Conservation (phyloP, 305 asterid species). For the Fraxinus floribunda region DNA sequence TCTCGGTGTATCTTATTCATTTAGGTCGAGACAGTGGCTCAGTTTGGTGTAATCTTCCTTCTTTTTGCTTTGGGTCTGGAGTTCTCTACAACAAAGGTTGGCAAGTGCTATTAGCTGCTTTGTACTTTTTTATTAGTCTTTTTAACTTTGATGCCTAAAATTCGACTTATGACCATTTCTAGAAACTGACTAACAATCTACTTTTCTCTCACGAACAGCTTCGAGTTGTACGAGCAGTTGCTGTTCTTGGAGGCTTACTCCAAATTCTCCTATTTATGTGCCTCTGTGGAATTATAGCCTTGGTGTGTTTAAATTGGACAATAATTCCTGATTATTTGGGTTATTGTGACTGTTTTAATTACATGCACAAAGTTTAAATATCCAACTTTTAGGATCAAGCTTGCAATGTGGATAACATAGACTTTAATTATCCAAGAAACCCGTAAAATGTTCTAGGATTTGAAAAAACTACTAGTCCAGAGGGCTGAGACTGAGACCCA, state of each 20-base stretch:
- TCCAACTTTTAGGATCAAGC: background rate
- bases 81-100: slow-evolving; percentile 87
- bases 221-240: slow-evolving; percentile 97
- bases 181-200: slow-evolving; percentile 20
- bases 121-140: background rate
- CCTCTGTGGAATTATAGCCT: slow-evolving; percentile 88
- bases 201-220: slow-evolving; percentile 50
- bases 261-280: slow-evolving; percentile 94
- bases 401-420: slow-evolving; percentile 11
- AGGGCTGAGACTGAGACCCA: background rate
- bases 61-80: slow-evolving; percentile 98
- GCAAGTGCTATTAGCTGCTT: slow-evolving; percentile 14
- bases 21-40: slow-evolving; percentile 99
- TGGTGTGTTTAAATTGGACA: slow-evolving; percentile 45
- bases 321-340: background rate
- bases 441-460: background rate
- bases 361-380: slow-evolving; percentile 6
- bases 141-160: slow-evolving; percentile 19
- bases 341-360: background rate
- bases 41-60: slow-evolving; percentile 98
- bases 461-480: background rate
- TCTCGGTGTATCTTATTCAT: slow-evolving; percentile 28
- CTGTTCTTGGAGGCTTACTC: slow-evolving; percentile 94
- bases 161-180: slow-evolving; percentile 20
- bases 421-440: background rate